Evolutionary conservation across 768 basidiomycete species (phyloP).

Genomic region (Lyophyllum shimeji): DNA sequence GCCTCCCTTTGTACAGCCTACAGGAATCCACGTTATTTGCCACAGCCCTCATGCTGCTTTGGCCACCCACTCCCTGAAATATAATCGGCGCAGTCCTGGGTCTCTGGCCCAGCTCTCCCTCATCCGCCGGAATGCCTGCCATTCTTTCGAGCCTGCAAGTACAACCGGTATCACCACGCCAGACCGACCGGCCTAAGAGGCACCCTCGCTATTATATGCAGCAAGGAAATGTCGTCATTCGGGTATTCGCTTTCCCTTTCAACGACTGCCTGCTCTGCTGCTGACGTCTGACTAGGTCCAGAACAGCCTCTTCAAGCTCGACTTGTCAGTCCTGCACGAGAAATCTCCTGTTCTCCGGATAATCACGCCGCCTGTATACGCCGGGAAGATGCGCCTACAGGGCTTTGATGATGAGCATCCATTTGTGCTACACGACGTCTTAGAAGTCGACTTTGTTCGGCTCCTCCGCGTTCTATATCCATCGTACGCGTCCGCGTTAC

Average conservation of each 20-base stretch:
- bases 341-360: constrained; percentile 28
- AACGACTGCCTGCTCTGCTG: not conserved
- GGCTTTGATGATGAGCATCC: constrained; percentile 31
- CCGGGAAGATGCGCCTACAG: constrained; percentile 21
- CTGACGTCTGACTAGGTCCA: constrained; percentile 41
- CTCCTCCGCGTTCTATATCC: constrained; percentile 58
- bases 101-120: too few relatives aligned
- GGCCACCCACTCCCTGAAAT: not conserved
- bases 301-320: constrained; percentile 48
- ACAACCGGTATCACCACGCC: not conserved
- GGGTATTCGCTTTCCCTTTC: constrained; percentile 16
- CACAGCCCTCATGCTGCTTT: not conserved
- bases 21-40: constrained; percentile 8
- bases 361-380: constrained; percentile 31
- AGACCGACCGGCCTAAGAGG: not conserved
- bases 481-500: constrained; percentile 31
- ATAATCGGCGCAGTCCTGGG: too few relatives aligned
- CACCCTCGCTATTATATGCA: constrained; percentile 30
- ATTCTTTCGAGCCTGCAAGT: not conserved
- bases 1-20: constrained; percentile 1
- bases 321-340: constrained; percentile 45
- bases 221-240: constrained; percentile 32
- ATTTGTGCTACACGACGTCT: constrained; percentile 44
- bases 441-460: constrained; percentile 47
- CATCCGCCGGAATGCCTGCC: not conserved